These are phyloP conservation scores for Saccharum officinarum DNA, from an alignment of 176 grass and related monocot species.

Conservation along the genomic window DNA sequence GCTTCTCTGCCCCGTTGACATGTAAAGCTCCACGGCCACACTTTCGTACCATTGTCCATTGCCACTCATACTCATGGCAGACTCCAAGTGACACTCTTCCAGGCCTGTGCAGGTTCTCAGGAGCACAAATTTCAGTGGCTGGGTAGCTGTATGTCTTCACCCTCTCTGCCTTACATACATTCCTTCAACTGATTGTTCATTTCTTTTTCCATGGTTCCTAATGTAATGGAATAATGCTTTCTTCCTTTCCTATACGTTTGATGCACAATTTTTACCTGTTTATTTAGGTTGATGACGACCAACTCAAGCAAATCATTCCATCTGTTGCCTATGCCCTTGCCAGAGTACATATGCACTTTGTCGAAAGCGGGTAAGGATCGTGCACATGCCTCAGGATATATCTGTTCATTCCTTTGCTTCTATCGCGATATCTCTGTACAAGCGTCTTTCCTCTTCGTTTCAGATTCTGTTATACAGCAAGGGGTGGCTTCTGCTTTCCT, in stretches of 20 bases:
- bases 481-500: slow-evolving; percentile 88
- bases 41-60: background rate
- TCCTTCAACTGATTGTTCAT: background rate
- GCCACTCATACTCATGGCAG: background rate
- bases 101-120: slow-evolving; percentile 93
- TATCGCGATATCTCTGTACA: background rate
- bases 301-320: slow-evolving; percentile 72
- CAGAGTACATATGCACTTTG: slow-evolving; percentile 96
- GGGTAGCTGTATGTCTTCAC: slow-evolving; percentile 62
- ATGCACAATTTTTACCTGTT: background rate
- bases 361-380: slow-evolving; percentile 74
- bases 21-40: slow-evolving; percentile 28
- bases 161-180: background rate
- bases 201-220: background rate
- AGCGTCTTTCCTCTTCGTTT: background rate
- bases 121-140: slow-evolving; percentile 89
- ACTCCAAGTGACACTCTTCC: background rate
- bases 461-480: slow-evolving; percentile 90
- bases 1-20: slow-evolving; percentile 91
- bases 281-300: slow-evolving; percentile 88
- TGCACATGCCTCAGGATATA: background rate
- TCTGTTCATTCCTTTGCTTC: background rate
- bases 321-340: slow-evolving; percentile 85
- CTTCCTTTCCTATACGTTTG: background rate
- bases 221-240: background rate